These are phyloP conservation scores for Luffa acutangula DNA, from an alignment of 306 rosid species.

Conservation along the genomic window DNA sequence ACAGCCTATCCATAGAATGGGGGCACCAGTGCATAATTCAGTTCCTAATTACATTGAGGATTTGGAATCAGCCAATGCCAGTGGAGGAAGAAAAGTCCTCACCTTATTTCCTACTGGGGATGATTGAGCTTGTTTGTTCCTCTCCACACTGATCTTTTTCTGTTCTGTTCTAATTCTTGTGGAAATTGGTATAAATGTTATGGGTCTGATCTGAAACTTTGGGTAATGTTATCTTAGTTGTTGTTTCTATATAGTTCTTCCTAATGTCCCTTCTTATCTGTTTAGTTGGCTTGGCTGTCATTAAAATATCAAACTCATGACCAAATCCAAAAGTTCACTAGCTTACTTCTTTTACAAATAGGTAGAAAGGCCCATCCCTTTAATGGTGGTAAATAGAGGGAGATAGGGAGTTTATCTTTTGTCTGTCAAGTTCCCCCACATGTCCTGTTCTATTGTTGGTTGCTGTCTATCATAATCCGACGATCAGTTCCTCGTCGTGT, in stretches of 20 bases:
- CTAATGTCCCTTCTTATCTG: not conserved
- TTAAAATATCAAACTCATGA: not conserved
- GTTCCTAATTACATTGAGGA: slow-evolving; percentile 57
- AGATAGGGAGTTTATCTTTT: not conserved
- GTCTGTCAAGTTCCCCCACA: slow-evolving; percentile 1
- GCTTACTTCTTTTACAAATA: slow-evolving; percentile 1
- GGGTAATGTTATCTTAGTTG: not conserved
- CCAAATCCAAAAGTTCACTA: not conserved
- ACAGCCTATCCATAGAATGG: slow-evolving; percentile 63
- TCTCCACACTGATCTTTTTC: not conserved
- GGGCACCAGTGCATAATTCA: slow-evolving; percentile 48
- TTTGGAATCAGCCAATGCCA: slow-evolving; percentile 70
- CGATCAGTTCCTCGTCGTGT: not conserved
- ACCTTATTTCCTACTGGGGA: slow-evolving; percentile 88
- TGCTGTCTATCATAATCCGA: not conserved
- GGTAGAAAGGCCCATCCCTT: not conserved
- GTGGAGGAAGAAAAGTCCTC: slow-evolving; percentile 78
- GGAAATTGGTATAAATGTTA: not conserved
- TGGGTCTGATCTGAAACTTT: not conserved
- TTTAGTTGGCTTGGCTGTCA: slow-evolving; percentile 6
- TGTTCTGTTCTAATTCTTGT: slow-evolving; percentile 3
- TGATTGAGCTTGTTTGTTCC: slow-evolving; percentile 39
- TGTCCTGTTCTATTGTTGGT: not conserved
- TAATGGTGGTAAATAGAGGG: not conserved
- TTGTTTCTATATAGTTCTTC: not conserved